Percentiles rank a stretch among this genome's conserved stretches.
These are phyloP conservation scores for Plantago coronopus DNA, from an alignment of 305 asterid genomes.

Conservation along the genomic window DNA sequence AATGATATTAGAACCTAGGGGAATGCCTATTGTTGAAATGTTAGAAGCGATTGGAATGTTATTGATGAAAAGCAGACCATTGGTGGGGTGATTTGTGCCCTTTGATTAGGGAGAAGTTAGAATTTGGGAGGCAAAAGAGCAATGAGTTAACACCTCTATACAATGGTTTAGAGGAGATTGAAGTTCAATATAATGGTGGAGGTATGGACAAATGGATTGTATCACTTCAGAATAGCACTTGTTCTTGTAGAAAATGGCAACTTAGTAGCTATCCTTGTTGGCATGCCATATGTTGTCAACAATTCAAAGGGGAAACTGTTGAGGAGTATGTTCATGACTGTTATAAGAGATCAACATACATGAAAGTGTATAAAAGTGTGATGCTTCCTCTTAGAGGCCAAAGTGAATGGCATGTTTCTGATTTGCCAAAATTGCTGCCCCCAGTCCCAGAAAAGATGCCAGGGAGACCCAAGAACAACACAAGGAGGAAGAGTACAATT, in stretches of 20 bases:
- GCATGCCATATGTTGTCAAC: not conserved
- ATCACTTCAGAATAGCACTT: no score
- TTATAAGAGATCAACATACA: no score
- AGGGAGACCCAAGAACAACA: not conserved
- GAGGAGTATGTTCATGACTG: not conserved
- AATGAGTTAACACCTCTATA: no score
- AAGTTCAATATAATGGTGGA: not conserved
- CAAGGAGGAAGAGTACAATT: not conserved
- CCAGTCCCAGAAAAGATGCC: not conserved
- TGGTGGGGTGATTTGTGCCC: not conserved
- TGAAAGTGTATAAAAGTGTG: not conserved
- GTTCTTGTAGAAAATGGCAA: not conserved
- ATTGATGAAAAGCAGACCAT: not conserved
- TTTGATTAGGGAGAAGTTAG: no score
- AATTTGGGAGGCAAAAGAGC: no score
- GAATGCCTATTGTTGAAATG: not conserved
- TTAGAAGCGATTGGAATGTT: not conserved
- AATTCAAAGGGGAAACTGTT: not conserved
- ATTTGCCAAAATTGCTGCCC: not conserved
- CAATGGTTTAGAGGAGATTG: no score
- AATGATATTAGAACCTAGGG: not conserved
- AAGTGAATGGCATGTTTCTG: not conserved
- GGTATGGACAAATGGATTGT: not conserved
- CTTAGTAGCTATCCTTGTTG: not conserved
- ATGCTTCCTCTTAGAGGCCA: not conserved